Evolutionary conservation across 2,329 filamentous ascomycete species (phyloP), one percentile per base, ranked within the genome.

Genomic region (Aspergillus oerlinghausenensis): DNA sequence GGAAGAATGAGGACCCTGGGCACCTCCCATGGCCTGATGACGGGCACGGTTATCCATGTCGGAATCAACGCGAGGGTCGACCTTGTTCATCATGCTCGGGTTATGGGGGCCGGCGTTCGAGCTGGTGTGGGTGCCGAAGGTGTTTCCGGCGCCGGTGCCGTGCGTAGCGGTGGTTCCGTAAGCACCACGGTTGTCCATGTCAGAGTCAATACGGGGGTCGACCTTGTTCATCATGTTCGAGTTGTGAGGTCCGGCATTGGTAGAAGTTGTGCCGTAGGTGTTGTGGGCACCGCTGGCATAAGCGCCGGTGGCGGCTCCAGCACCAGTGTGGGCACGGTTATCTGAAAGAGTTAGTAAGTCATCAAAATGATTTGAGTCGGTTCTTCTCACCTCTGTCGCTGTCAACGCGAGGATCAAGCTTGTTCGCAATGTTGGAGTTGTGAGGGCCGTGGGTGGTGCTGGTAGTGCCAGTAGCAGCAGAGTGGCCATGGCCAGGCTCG

Each of bases 1-100:
- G 25, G 73, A 75, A 55, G 57, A 61, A 66, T 83, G 78, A 32
- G 75, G 75, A 6, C 80, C 79, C 6, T 59, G 51, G 7, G 56
- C 49, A 25, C 58, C 58, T 2, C 56, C 58, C 60, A 60, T 28
- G 1, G 54, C 49, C n/a, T 59, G 29, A n/a, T 59, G 58, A n/a
- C 58, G 58, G 10, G 51, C n/a, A 17, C 42, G 42, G 42, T 45
- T 45, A 14, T 45, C 42, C 42, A 45, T 45, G 42, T 45, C 42
- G n/a, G 42, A 45, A 45, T 45, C 42, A 8, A 45, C 19, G 17
- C 42, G 42, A 40, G 75, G 75, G 54, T 79, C 76, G 9, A 67
- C 47, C 58, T 72, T 75, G 62, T 79, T 79, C 29, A 67, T 67
- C 10, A 63, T 47, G 42, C 58, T 56, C 5, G 55, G 55, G 32